These are phyloP conservation scores for Trichosphaerium sp. DNA, from an alignment of 78 protist genomes.

Conservation along the genomic window DNA sequence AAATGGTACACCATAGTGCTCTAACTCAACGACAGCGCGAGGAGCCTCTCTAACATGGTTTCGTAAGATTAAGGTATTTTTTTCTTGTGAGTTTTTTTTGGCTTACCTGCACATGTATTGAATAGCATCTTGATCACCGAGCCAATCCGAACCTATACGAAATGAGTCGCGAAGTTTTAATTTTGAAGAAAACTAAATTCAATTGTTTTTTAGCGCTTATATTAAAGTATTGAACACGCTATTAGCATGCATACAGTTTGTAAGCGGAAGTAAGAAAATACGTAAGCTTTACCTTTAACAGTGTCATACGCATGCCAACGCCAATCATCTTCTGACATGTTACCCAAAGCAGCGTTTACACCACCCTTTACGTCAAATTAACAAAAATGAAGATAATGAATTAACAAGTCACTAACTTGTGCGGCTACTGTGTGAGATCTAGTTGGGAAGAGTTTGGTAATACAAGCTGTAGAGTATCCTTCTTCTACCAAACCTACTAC, in stretches of 20 bases:
- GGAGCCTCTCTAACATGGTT: too few species aligned
- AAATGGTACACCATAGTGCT: constrained; percentile 95
- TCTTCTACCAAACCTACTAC: constrained; percentile 86
- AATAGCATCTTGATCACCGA: constrained; percentile 93
- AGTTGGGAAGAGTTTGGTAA: constrained; percentile 96
- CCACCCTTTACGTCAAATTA: constrained; percentile 70
- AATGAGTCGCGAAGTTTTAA: too few species aligned
- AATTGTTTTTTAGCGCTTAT: too few species aligned
- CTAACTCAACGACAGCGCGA: constrained; percentile 88
- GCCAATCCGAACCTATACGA: constrained; percentile 10
- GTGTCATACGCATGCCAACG: constrained; percentile 98
- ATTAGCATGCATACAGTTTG: too few species aligned
- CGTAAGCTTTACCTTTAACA: constrained; percentile 96
- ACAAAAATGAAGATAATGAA: not conserved
- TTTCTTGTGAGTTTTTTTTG: too few species aligned
- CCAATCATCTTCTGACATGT: constrained; percentile 95
- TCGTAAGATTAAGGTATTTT: too few species aligned
- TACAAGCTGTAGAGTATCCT: constrained; percentile 91
- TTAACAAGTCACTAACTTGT: constrained; percentile 14
- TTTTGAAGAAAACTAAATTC: too few species aligned
- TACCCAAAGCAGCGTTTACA: constrained; percentile 97
- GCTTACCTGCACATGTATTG: constrained; percentile 95
- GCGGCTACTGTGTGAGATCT: constrained; percentile 99
- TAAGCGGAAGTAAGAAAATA: not conserved
- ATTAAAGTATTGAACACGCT: too few species aligned